Conservation (phyloP, 768 basidiomycete species). For the Tulasnella sp. region DNA sequence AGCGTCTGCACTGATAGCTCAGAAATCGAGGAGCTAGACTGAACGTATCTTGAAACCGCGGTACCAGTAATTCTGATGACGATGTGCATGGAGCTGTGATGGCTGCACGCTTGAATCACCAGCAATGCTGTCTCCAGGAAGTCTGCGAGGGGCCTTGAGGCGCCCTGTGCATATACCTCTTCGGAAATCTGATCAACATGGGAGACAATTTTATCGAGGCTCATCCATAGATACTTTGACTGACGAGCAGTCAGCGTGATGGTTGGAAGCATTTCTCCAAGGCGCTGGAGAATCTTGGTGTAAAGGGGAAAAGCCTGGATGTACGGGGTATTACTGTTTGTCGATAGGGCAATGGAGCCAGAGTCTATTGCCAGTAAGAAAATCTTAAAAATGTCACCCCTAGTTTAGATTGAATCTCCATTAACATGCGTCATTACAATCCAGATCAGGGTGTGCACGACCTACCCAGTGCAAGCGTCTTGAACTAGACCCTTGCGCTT, state of each 20-base stretch:
- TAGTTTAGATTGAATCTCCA: neutral
- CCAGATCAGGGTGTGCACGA: no score
- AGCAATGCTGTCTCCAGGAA: no score
- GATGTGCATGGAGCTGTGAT: no score
- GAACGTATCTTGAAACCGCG: no score
- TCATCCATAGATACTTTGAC: no score
- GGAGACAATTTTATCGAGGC: no score
- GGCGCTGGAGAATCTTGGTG: neutral
- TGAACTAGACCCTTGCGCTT: neutral
- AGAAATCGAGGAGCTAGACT: no score
- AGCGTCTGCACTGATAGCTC: no score
- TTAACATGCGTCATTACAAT: neutral
- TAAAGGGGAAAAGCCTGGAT: neutral
- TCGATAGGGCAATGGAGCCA: neutral
- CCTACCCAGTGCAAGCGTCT: neutral
- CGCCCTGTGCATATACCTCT: no score
- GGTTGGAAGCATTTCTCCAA: neutral
- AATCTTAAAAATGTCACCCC: neutral
- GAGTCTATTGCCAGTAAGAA: neutral
- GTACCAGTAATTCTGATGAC: neutral
- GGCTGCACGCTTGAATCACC: no score
- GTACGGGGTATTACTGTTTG: neutral
- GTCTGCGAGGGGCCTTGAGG: no score
- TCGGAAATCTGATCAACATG: no score
- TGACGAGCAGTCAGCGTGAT: neutral